Percentiles rank a stretch among this genome's conserved stretches.
These are phyloP conservation scores for Mycena vitilis DNA, from an alignment of 768 basidiomycete genomes.

Conservation along the genomic window DNA sequence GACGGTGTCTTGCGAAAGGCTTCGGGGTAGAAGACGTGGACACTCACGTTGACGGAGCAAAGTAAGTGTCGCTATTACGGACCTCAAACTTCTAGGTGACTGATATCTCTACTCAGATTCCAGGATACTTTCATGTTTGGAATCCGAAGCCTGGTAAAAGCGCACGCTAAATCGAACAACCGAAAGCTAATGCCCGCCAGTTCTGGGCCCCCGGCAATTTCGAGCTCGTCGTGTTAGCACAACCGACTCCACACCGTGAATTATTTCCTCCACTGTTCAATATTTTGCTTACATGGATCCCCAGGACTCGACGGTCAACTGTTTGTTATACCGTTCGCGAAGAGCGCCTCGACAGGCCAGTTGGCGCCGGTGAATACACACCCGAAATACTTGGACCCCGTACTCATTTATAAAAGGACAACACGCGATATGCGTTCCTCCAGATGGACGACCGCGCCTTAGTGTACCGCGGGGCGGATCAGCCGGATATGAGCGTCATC, in stretches of 20 bases:
- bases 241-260: constrained; percentile 62
- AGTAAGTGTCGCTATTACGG: constrained; percentile 45
- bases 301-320: constrained; percentile 76
- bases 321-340: constrained; percentile 91
- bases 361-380: constrained; percentile 68
- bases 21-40: constrained; percentile 72
- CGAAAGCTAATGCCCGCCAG: constrained; percentile 51
- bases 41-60: constrained; percentile 60
- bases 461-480: constrained; percentile 95
- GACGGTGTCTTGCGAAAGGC: constrained; percentile 84
- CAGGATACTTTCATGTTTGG: constrained; percentile 91
- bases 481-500: constrained; percentile 98
- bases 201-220: constrained; percentile 96
- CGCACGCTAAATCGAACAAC: background rate
- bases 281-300: constrained; percentile 17
- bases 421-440: constrained; percentile 94
- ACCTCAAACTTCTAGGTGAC: constrained; percentile 3
- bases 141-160: constrained; percentile 71
- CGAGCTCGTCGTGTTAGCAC: constrained; percentile 83
- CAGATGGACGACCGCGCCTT: constrained; percentile 95
- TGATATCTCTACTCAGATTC: constrained; percentile 54
- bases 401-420: constrained; percentile 58
- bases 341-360: constrained; percentile 92
- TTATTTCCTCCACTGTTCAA: constrained; percentile 29
- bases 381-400: too few relatives aligned